Percentiles rank a stretch among this genome's conserved stretches.
These are phyloP conservation scores for Zancudomyces culisetae DNA, from an alignment of 371 early-diverging fungal species.

Conservation along the genomic window DNA sequence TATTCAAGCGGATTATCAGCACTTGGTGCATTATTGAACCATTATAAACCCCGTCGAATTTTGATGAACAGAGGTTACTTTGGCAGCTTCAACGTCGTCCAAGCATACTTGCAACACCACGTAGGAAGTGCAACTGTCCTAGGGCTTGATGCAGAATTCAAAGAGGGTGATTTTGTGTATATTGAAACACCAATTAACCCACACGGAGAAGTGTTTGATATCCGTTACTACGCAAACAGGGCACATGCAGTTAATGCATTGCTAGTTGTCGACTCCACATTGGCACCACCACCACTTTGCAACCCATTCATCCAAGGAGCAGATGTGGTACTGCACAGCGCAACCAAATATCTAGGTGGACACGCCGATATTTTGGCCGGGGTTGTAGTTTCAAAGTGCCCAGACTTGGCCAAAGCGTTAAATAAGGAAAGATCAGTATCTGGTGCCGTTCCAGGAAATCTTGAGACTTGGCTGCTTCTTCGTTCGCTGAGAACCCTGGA, in stretches of 20 bases:
- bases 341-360: constrained; percentile 92
- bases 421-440: constrained; percentile 66
- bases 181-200: constrained; percentile 92
- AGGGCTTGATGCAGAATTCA: constrained; percentile 54
- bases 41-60: constrained; percentile 52
- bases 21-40: constrained; percentile 59
- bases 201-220: constrained; percentile 77
- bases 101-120: constrained; percentile 68
- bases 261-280: constrained; percentile 81
- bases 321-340: constrained; percentile 86
- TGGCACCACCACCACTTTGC: constrained; percentile 88
- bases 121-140: constrained; percentile 40
- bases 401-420: constrained; percentile 44
- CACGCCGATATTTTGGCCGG: constrained; percentile 96
- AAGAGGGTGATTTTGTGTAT: constrained; percentile 69
- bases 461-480: constrained; percentile 81
- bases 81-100: constrained; percentile 62
- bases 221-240: constrained; percentile 56
- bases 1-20: constrained; percentile 84
- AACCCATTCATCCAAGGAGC: constrained; percentile 80
- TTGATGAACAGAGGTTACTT: constrained; percentile 83
- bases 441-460: constrained; percentile 76
- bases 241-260: constrained; percentile 50
- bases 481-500: constrained; percentile 86
- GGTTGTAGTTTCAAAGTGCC: constrained; percentile 57